Evolutionary conservation across 2,329 filamentous ascomycete genomes (phyloP).

Genomic region (Fusarium subtropicale): DNA sequence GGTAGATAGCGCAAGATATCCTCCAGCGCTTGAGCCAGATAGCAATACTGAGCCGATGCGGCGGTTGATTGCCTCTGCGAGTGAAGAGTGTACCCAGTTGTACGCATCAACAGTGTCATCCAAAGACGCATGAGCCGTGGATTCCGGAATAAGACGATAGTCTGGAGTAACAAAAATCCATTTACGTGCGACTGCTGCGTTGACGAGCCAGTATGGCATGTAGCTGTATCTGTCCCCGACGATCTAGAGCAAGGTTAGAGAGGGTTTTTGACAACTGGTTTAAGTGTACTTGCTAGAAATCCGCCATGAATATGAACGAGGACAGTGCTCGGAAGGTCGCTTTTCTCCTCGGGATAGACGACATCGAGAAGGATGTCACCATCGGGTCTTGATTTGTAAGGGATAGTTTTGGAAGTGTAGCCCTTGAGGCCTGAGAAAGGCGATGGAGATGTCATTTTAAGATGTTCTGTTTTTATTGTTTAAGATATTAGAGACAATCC

Average conservation of each 20-base stretch:
- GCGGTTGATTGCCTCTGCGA: slow-evolving; percentile 14
- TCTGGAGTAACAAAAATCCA: slow-evolving; percentile 44
- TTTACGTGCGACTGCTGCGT: slow-evolving; percentile 32
- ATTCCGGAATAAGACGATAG: slow-evolving; percentile 41
- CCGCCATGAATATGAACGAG: slow-evolving; percentile 41
- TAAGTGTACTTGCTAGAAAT: slow-evolving; percentile 1
- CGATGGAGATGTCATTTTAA: slow-evolving; percentile 1
- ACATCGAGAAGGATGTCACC: slow-evolving; percentile 37
- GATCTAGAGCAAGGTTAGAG: slow-evolving; percentile 21
- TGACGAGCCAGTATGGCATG: slow-evolving; percentile 37
- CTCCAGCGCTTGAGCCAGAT: slow-evolving; percentile 41
- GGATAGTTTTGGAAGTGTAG: slow-evolving; percentile 32
- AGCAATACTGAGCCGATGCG: slow-evolving; percentile 26
- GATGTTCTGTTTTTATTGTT: not conserved
- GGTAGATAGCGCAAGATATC: slow-evolving; percentile 34
- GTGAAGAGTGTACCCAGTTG: slow-evolving; percentile 31
- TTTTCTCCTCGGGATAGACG: slow-evolving; percentile 27
- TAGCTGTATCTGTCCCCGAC: slow-evolving; percentile 41
- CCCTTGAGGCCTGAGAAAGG: slow-evolving; percentile 17
- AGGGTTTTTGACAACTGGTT: rapidly evolving
- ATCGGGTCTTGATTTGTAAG: slow-evolving; percentile 24
- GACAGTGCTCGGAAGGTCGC: slow-evolving; percentile 20
- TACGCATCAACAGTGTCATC: slow-evolving; percentile 40
- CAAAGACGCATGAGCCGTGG: slow-evolving; percentile 32
- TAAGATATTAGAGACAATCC: not conserved